Conservation (phyloP, 805 yeast genomes). For the Candida jianshihensis region DNA sequence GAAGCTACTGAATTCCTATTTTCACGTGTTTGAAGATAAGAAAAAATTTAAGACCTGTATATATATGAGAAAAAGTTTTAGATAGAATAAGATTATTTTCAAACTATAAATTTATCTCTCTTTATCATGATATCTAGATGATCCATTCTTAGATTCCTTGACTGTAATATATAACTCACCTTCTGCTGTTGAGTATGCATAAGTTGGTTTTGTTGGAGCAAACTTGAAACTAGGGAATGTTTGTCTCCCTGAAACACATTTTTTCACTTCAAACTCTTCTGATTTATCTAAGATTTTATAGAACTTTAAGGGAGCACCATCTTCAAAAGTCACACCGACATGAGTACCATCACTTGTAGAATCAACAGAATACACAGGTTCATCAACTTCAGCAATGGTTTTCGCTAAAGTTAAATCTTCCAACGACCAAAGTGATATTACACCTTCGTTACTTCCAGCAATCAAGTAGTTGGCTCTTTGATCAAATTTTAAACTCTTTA, state of each 20-base stretch:
- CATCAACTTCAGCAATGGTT: slow-evolving; percentile 35
- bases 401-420: slow-evolving; percentile 30
- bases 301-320: slow-evolving; percentile 33
- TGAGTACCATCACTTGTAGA: slow-evolving; percentile 39
- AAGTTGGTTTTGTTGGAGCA: slow-evolving; percentile 23
- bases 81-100: neutral
- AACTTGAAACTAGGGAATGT: slow-evolving; percentile 25
- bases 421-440: slow-evolving; percentile 43
- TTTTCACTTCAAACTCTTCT: slow-evolving; percentile 14
- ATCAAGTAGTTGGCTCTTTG: slow-evolving; percentile 45
- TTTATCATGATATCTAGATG: no score
- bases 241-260: slow-evolving; percentile 12
- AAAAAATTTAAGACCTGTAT: neutral
- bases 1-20: slow-evolving; percentile 38
- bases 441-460: slow-evolving; percentile 53
- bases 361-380: slow-evolving; percentile 34
- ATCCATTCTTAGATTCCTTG: neutral
- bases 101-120: no score
- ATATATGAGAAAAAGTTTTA: neutral
- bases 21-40: slow-evolving; percentile 21
- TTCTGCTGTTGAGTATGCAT: slow-evolving; percentile 23
- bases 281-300: slow-evolving; percentile 26
- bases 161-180: slow-evolving; percentile 10
- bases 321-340: slow-evolving; percentile 38
- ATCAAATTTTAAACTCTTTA: slow-evolving; percentile 40